A percentile compares a stretch with the other conserved stretches of the same genome.
phyloP scores from a whole-genome alignment of 495 filamentous ascomycete genomes.

The Oidiodendron maius region DNA sequence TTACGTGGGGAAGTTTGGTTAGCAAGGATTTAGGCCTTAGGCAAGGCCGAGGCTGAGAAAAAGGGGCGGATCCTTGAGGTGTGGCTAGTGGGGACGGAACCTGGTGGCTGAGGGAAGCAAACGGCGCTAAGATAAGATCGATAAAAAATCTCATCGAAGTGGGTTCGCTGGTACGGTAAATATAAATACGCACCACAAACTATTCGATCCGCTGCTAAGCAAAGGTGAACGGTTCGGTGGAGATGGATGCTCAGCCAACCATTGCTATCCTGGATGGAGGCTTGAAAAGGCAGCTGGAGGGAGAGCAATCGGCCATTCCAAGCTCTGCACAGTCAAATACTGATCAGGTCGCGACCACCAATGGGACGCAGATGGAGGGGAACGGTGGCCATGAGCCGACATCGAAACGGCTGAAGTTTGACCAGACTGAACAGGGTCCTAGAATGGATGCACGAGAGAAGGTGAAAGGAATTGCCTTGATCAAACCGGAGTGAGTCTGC shows the following conservation, averaged over 20 bases:
- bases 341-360: slow-evolving; percentile 26
- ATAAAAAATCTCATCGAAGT: neutral
- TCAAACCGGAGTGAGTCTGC: slow-evolving; percentile 75
- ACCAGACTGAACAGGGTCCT: neutral
- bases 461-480: slow-evolving; percentile 65
- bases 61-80: too few relatives aligned
- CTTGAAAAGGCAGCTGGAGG: slow-evolving; percentile 13
- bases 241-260: too few relatives aligned
- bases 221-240: too few relatives aligned
- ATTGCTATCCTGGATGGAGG: too few relatives aligned
- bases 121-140: slow-evolving; percentile 2
- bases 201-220: too few relatives aligned
- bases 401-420: slow-evolving; percentile 7
- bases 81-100: neutral
- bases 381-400: slow-evolving; percentile 45
- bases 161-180: too few relatives aligned
- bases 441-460: slow-evolving; percentile 30
- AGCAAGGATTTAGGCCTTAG: too few relatives aligned
- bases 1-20: too few relatives aligned
- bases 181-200: too few relatives aligned
- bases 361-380: slow-evolving; percentile 30
- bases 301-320: neutral
- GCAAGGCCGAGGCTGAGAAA: neutral
- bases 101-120: neutral
- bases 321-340: slow-evolving; percentile 15